Evolutionary conservation across 768 basidiomycete species (phyloP).

Genomic region (Kwoniella dejecticola): DNA sequence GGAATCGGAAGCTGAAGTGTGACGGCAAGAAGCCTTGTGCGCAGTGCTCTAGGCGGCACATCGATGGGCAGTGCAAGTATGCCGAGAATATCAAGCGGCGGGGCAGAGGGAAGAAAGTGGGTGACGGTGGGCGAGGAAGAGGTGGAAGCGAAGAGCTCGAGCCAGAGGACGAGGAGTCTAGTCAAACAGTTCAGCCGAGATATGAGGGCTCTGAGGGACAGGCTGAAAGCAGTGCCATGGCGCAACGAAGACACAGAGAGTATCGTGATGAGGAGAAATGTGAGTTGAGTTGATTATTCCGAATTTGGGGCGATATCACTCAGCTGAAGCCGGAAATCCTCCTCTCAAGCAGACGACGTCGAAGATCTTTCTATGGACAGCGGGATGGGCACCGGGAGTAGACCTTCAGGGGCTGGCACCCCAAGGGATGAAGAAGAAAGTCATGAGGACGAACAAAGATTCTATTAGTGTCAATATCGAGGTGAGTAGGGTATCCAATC

Average conservation of each 20-base stretch:
- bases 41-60: conserved; percentile 25
- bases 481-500: too few relatives aligned
- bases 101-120: conserved; percentile 37
- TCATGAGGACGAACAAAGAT: too few relatives aligned
- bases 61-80: conserved; percentile 28
- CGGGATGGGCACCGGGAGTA: neutral
- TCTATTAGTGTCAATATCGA: too few relatives aligned
- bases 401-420: neutral
- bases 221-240: neutral
- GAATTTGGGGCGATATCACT: neutral
- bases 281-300: neutral
- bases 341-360: neutral
- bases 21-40: conserved; percentile 38
- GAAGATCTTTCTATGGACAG: neutral
- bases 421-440: too few relatives aligned
- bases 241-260: neutral
- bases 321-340: neutral
- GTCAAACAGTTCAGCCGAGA: too few relatives aligned
- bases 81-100: conserved; percentile 30
- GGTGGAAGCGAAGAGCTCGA: conserved; percentile 7
- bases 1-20: conserved; percentile 40
- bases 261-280: neutral
- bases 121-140: conserved; percentile 1
- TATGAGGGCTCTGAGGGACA: neutral
- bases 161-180: neutral